Conservation (phyloP, 225 moss, liverwort and hornwort species). For the Takakia lepidozioides region DNA sequence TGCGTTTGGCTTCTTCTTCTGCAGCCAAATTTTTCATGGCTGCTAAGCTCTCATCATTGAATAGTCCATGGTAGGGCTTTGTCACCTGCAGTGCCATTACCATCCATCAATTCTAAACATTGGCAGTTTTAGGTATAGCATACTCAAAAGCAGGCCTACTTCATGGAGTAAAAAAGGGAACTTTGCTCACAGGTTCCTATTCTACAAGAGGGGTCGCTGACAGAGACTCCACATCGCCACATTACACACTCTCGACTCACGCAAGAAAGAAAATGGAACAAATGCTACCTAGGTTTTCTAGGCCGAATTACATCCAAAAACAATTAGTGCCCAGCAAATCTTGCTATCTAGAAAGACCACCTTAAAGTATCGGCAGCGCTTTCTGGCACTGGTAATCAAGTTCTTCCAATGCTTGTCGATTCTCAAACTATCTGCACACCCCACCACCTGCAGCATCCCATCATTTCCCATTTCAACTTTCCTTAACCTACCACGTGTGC, state of each 20-base stretch:
- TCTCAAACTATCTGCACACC: constrained; percentile 70
- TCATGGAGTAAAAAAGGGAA: too few species aligned
- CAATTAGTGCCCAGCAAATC: neutral
- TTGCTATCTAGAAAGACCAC: constrained; percentile 10
- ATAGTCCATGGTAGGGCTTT: constrained; percentile 74
- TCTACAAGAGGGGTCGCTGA: too few species aligned
- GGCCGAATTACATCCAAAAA: neutral
- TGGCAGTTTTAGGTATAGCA: neutral
- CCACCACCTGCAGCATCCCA: constrained; percentile 95
- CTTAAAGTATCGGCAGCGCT: constrained; percentile 68
- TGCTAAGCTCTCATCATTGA: constrained; percentile 71
- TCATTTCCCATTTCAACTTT: too few species aligned
- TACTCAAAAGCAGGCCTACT: neutral
- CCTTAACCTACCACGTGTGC: too few species aligned
- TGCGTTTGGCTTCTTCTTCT: constrained; percentile 47
- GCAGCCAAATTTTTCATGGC: constrained; percentile 62
- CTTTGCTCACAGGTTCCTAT: neutral
- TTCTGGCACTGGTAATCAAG: constrained; percentile 57
- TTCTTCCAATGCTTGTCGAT: constrained; percentile 97
- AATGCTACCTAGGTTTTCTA: too few species aligned
- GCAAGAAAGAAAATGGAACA: neutral
- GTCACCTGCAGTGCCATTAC: constrained; percentile 29
- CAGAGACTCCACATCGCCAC: neutral
- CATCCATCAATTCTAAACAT: neutral
- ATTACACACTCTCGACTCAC: neutral